phyloP scores from a whole-genome alignment of 108 stramenopile species.

The Skeletonema marinoi region DNA sequence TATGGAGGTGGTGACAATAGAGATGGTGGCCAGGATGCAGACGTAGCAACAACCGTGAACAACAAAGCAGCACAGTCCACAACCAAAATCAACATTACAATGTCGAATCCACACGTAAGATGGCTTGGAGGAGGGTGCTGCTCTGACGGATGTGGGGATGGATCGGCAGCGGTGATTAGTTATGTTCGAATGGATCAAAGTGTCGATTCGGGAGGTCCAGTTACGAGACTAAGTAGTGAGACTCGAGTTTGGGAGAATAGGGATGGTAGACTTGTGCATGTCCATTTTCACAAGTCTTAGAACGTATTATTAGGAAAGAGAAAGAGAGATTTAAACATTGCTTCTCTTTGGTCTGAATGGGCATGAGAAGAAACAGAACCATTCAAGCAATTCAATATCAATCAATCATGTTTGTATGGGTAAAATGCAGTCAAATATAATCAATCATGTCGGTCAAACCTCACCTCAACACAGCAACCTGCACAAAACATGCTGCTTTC shows the following conservation, averaged over 20 bases:
- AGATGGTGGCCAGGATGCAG: background rate
- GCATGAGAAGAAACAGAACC: too few species aligned
- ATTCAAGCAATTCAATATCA: too few species aligned
- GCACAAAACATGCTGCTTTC: too few species aligned
- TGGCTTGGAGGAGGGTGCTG: slow-evolving; percentile 20
- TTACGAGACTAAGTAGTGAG: slow-evolving; percentile 24
- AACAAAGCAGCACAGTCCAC: background rate
- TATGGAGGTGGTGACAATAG: background rate
- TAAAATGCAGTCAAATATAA: too few species aligned
- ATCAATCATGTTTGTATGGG: too few species aligned
- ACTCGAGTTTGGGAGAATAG: slow-evolving; percentile 42
- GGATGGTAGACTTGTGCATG: slow-evolving; percentile 16
- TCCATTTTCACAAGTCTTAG: slow-evolving; percentile 46
- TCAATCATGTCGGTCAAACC: too few species aligned
- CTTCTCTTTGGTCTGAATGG: background rate
- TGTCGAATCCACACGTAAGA: slow-evolving; percentile 31
- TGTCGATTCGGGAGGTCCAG: background rate
- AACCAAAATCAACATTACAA: slow-evolving; percentile 27
- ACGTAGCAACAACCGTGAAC: background rate
- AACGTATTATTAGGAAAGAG: background rate
- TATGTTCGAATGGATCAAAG: slow-evolving; percentile 39
- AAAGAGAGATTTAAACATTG: background rate
- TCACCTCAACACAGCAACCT: too few species aligned
- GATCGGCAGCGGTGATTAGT: slow-evolving; percentile 28
- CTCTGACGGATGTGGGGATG: slow-evolving; percentile 1